Evolutionary conservation across 495 filamentous ascomycete genomes (phyloP).

Genomic region (Bathelium albidoporum): DNA sequence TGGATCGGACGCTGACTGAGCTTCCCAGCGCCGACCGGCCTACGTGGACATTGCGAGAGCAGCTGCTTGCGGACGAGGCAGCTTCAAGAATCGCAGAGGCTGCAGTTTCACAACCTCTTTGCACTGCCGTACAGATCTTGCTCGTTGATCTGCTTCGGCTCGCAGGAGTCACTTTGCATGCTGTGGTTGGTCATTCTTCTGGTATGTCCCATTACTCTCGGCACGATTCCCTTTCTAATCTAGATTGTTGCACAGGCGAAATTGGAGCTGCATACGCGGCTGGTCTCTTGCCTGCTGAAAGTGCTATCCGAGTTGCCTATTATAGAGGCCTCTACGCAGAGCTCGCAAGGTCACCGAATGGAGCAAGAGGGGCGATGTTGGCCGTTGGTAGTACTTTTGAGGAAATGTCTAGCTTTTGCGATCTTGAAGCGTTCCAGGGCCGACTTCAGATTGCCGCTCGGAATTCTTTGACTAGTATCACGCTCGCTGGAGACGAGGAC

Average conservation of each 20-base stretch:
- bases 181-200: conserved; percentile 8
- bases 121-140: conserved; percentile 25
- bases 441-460: conserved; percentile 21
- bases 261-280: conserved; percentile 33
- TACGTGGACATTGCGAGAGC: conserved; percentile 36
- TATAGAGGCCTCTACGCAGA: conserved; percentile 35
- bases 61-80: not conserved
- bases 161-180: not conserved
- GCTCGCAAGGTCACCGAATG: not conserved
- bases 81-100: conserved; percentile 31
- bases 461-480: conserved; percentile 30
- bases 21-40: conserved; percentile 31
- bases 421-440: conserved; percentile 5
- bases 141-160: conserved; percentile 2
- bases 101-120: conserved; percentile 40
- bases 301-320: conserved; percentile 44
- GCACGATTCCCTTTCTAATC: not conserved
- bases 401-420: not conserved
- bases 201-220: not conserved
- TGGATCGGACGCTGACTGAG: conserved; percentile 15
- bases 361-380: conserved; percentile 38
- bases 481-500: conserved; percentile 30
- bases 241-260: not conserved
- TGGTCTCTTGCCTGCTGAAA: conserved; percentile 24
- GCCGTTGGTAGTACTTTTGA: conserved; percentile 28